A percentile compares a stretch with the other conserved stretches of the same genome.
phyloP scores from a whole-genome alignment of 2,329 filamentous ascomycete species.

The Cercospora sp. region DNA sequence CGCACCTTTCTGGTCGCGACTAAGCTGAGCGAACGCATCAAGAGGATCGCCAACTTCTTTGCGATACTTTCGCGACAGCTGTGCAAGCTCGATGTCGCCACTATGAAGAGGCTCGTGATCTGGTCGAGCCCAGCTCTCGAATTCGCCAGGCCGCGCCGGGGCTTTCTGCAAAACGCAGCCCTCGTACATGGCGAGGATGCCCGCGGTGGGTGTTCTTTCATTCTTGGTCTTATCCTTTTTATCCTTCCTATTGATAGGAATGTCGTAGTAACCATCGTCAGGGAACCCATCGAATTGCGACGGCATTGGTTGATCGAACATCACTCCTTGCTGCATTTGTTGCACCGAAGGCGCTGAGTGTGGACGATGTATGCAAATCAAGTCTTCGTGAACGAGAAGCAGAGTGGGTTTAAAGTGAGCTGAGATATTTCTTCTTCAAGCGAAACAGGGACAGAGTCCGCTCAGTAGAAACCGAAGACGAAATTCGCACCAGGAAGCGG shows the following conservation, averaged over 20 bases:
- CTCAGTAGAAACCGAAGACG: neutral
- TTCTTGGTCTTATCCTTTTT: conserved; percentile 10
- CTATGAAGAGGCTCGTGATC: neutral
- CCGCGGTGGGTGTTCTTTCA: neutral
- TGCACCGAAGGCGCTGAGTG: neutral
- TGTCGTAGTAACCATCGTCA: neutral
- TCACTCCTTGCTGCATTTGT: neutral
- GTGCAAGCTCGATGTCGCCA: conserved; percentile 12
- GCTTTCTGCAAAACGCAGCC: conserved; percentile 11
- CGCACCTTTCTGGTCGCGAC: conserved; percentile 5
- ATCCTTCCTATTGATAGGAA: neutral
- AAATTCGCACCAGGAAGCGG: neutral
- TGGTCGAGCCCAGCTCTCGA: conserved; percentile 8
- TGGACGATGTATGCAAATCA: neutral
- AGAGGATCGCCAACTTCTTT: conserved; percentile 7
- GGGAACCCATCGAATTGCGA: neutral
- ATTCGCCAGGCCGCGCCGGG: conserved; percentile 3
- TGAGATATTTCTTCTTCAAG: neutral
- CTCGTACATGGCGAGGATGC: conserved; percentile 2
- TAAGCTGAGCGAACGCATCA: conserved; percentile 6
- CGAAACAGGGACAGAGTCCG: neutral
- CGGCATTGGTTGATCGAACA: neutral
- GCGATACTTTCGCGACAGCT: conserved; percentile 10
- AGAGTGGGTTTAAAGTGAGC: neutral
- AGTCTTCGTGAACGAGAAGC: neutral